Conservation (phyloP, 148 eudicot species). For the Gaultheria prostrata region DNA sequence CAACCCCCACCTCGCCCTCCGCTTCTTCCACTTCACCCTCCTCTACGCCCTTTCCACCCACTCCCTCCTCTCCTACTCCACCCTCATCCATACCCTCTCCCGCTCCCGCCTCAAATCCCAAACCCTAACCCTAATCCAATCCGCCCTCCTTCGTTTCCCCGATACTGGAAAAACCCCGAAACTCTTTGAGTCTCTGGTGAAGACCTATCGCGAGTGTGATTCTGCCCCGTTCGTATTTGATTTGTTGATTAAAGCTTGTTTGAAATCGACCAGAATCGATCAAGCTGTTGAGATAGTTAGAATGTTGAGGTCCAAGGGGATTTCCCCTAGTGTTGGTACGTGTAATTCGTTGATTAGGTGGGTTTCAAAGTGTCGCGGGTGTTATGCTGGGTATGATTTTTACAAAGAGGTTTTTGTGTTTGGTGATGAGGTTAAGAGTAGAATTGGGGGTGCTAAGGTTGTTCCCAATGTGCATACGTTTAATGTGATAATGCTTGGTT, state of each 20-base stretch:
- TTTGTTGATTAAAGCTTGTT: constrained; percentile 46
- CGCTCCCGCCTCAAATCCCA: constrained; percentile 52
- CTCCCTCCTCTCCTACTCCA: constrained; percentile 55
- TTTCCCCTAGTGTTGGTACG: constrained; percentile 31
- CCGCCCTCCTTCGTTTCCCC: constrained; percentile 32
- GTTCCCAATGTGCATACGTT: constrained; percentile 50
- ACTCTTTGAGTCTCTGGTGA: constrained; percentile 42
- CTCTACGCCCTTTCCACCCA: constrained; percentile 40
- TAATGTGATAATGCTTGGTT: constrained; percentile 55
- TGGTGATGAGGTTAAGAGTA: constrained; percentile 5
- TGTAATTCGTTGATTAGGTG: constrained; percentile 43
- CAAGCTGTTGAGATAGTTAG: constrained; percentile 41
- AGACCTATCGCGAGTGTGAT: constrained; percentile 52
- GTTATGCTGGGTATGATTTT: constrained; percentile 56
- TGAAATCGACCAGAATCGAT: constrained; percentile 45
- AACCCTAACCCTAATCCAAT: constrained; percentile 41
- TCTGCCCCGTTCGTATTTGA: constrained; percentile 87
- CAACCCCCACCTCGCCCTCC: constrained; percentile 54
- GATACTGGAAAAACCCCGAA: constrained; percentile 12
- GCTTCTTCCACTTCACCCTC: constrained; percentile 61
- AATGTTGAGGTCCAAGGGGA: constrained; percentile 31
- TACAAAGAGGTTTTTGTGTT: constrained; percentile 41
- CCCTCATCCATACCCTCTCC: constrained; percentile 61
- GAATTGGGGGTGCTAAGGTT: constrained; percentile 14
- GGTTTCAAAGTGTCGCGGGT: constrained; percentile 34